Conservation (phyloP, 345 rosid species). For the Linum usitatissimum region DNA sequence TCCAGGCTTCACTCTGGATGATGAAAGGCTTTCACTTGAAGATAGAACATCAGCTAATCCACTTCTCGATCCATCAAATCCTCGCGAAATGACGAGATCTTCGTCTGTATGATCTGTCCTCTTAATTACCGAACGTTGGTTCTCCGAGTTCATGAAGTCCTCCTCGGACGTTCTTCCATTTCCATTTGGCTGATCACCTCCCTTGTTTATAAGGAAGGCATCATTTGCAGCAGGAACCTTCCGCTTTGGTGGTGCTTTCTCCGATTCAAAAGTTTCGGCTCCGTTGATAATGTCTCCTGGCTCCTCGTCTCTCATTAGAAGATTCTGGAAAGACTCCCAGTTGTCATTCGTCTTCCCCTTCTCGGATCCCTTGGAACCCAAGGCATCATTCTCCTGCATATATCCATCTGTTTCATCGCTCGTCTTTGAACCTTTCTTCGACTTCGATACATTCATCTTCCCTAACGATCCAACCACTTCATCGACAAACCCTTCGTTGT, state of each 20-base stretch:
- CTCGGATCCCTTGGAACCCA: conserved; percentile 12
- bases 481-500: conserved; percentile 34
- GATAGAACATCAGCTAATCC: conserved; percentile 18
- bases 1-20: conserved; percentile 35
- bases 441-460: conserved; percentile 24
- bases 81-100: conserved; percentile 30
- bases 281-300: conserved; percentile 18
- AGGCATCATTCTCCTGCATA: conserved; percentile 12
- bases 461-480: conserved; percentile 44
- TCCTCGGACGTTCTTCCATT: conserved; percentile 26
- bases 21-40: conserved; percentile 21
- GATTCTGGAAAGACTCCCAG: conserved; percentile 67
- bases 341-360: conserved; percentile 36
- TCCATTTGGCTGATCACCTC: conserved; percentile 21
- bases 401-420: conserved; percentile 13
- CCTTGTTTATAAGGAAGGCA: conserved; percentile 31
- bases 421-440: conserved; percentile 23
- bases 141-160: conserved; percentile 40
- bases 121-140: conserved; percentile 31
- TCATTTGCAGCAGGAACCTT: conserved; percentile 23
- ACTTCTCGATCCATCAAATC: conserved; percentile 34
- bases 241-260: conserved; percentile 23
- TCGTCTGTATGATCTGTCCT: conserved; percentile 41
- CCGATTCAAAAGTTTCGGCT: conserved; percentile 23
- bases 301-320: conserved; percentile 47